Evolutionary conservation across 352 stramenopile species (phyloP).

Genomic region (Bremia lactucae): DNA sequence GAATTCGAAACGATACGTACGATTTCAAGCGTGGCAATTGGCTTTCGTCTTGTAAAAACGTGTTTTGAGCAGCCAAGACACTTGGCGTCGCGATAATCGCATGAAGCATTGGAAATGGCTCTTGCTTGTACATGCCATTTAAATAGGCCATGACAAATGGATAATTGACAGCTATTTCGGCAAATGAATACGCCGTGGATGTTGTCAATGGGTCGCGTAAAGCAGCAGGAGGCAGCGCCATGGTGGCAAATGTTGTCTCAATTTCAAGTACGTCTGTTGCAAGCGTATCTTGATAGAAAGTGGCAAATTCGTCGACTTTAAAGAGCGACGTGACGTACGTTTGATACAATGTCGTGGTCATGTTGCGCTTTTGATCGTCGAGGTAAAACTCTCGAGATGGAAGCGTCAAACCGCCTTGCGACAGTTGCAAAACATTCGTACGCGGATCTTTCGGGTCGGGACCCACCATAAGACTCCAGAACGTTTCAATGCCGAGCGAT

Average conservation of each 20-base stretch:
- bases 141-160: slow-evolving; percentile 44
- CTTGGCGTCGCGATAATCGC: slow-evolving; percentile 37
- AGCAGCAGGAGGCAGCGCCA: slow-evolving; percentile 81
- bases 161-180: slow-evolving; percentile 38
- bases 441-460: slow-evolving; percentile 36
- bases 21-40: slow-evolving; percentile 35
- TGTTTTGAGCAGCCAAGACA: slow-evolving; percentile 42
- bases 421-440: slow-evolving; percentile 33
- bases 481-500: slow-evolving; percentile 31
- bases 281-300: slow-evolving; percentile 29
- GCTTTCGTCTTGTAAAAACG: slow-evolving; percentile 25
- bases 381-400: slow-evolving; percentile 57
- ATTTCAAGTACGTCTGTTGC: slow-evolving; percentile 38
- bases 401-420: slow-evolving; percentile 52
- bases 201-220: slow-evolving; percentile 76
- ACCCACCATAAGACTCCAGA: slow-evolving; percentile 38
- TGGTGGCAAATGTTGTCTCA: slow-evolving; percentile 70
- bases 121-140: slow-evolving; percentile 29
- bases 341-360: slow-evolving; percentile 31
- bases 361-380: slow-evolving; percentile 26
- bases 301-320: slow-evolving; percentile 24
- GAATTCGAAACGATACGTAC: slow-evolving; percentile 64
- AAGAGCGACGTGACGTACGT: slow-evolving; percentile 42
- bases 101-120: slow-evolving; percentile 25
- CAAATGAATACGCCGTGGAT: slow-evolving; percentile 78